Evolutionary conservation across 2,329 filamentous ascomycete genomes (phyloP).

Genomic region (Orbilia quercus): DNA sequence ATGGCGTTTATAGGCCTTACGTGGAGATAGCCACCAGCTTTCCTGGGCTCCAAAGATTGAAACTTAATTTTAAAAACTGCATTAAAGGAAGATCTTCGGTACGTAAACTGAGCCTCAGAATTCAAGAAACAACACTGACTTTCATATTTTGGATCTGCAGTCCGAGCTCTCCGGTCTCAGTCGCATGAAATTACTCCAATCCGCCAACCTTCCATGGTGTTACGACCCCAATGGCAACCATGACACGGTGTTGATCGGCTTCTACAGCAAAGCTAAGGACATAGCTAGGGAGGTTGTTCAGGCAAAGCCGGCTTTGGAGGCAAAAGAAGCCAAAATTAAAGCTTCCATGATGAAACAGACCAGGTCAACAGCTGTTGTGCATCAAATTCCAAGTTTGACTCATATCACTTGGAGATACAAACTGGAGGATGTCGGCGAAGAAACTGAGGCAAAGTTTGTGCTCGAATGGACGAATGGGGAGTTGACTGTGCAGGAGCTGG

Average conservation of each 20-base stretch:
- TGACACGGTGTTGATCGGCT: constrained; percentile 11
- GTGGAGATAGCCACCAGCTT: constrained; percentile 16
- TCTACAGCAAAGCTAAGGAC: constrained; percentile 44
- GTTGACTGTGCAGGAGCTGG: constrained; percentile 1
- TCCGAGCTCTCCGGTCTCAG: constrained; percentile 20
- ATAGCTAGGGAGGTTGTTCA: constrained; percentile 34
- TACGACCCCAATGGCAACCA: constrained; percentile 3
- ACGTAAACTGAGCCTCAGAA: not conserved
- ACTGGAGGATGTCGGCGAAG: constrained; percentile 18
- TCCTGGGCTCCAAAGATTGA: constrained; percentile 17
- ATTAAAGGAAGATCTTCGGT: not conserved
- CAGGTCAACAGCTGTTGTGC: not conserved
- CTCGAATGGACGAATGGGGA: constrained; percentile 21
- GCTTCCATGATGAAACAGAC: constrained; percentile 32
- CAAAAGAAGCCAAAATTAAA: constrained; percentile 24
- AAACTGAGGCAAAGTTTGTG: not conserved
- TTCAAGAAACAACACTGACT: not conserved
- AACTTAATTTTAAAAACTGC: not conserved
- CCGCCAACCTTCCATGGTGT: constrained; percentile 27
- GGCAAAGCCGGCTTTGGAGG: constrained; percentile 6
- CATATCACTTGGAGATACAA: constrained; percentile 38
- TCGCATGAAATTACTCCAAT: constrained; percentile 21
- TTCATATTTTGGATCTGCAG: not conserved
- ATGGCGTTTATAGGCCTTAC: constrained; percentile 10
- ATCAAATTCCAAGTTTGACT: constrained; percentile 14